A percentile compares a stretch with the other conserved stretches of the same genome.
These are phyloP conservation scores for Bocquillonia castaneifolia DNA, from an alignment of 441 rosid genomes.

Conservation along the genomic window DNA sequence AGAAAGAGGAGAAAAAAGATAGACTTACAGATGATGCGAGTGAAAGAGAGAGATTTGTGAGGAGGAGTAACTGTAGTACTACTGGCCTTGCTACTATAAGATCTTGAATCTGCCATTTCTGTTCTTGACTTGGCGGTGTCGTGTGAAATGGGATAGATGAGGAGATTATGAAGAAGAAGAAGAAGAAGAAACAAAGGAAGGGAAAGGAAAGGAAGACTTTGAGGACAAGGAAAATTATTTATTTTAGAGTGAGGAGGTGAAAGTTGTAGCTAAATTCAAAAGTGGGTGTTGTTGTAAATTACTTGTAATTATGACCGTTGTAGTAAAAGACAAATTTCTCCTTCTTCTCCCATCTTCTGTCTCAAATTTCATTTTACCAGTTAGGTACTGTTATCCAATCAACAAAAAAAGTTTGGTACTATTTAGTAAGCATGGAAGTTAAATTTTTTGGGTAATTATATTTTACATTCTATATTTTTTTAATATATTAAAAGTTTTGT, in stretches of 20 bases:
- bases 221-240: slow-evolving; percentile 46
- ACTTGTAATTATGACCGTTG: slow-evolving; percentile 31
- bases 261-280: slow-evolving; percentile 31
- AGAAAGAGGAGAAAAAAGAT: slow-evolving; percentile 46
- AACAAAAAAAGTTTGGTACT: too few relatives aligned
- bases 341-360: slow-evolving; percentile 19
- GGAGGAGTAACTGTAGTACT: too few relatives aligned
- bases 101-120: slow-evolving; percentile 47
- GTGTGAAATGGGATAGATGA: neutral
- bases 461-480: too few relatives aligned
- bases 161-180: neutral
- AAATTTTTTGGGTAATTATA: too few relatives aligned
- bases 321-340: slow-evolving; percentile 36
- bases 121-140: neutral
- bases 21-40: slow-evolving; percentile 45
- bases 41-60: slow-evolving; percentile 10
- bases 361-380: too few relatives aligned
- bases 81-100: neutral
- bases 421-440: too few relatives aligned
- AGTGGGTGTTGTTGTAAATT: slow-evolving; percentile 13
- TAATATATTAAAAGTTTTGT: too few relatives aligned
- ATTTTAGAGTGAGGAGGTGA: slow-evolving; percentile 16
- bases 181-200: slow-evolving; percentile 38
- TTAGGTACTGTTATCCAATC: too few relatives aligned
- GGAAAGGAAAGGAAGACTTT: slow-evolving; percentile 90